These are phyloP conservation scores for Nyssa sinensis DNA, from an alignment of 148 eudicot species.

Conservation along the genomic window DNA sequence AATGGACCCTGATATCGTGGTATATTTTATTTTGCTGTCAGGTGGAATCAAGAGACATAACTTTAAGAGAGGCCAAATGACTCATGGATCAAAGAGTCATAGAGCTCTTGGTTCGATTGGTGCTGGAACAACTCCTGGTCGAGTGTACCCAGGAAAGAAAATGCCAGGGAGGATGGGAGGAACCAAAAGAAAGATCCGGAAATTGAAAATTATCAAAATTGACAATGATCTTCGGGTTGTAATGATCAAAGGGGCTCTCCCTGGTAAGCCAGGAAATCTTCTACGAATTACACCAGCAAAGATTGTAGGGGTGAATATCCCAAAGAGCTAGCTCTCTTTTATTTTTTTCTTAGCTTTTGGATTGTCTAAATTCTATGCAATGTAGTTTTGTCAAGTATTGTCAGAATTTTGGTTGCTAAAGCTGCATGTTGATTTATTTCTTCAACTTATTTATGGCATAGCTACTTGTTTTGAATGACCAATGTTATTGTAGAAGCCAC, in stretches of 20 bases:
- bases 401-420: not conserved
- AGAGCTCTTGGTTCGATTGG: slow-evolving; percentile 91
- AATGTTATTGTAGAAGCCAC: not conserved
- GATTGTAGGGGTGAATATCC: slow-evolving; percentile 91
- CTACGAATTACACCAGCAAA: slow-evolving; percentile 87
- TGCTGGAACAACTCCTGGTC: slow-evolving; percentile 98
- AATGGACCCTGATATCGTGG: not conserved
- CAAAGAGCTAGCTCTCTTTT: slow-evolving; percentile 53
- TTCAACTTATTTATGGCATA: not conserved
- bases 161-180: slow-evolving; percentile 99
- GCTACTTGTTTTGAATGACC: not conserved
- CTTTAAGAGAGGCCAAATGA: slow-evolving; percentile 94
- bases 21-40: slow-evolving; percentile 25
- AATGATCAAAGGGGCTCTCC: slow-evolving; percentile 91
- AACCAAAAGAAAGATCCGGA: slow-evolving; percentile 75
- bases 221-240: slow-evolving; percentile 77
- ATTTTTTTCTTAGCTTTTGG: not conserved
- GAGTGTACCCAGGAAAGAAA: slow-evolving; percentile 87
- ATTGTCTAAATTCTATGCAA: not conserved
- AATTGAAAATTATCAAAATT: slow-evolving; percentile 79
- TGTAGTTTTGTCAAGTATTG: not conserved
- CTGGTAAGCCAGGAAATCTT: slow-evolving; percentile 98
- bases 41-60: slow-evolving; percentile 95
- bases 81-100: slow-evolving; percentile 97
- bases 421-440: not conserved